Conservation (phyloP, 1,284 basidiomycete species). For the Fomitopsis pinicola region DNA sequence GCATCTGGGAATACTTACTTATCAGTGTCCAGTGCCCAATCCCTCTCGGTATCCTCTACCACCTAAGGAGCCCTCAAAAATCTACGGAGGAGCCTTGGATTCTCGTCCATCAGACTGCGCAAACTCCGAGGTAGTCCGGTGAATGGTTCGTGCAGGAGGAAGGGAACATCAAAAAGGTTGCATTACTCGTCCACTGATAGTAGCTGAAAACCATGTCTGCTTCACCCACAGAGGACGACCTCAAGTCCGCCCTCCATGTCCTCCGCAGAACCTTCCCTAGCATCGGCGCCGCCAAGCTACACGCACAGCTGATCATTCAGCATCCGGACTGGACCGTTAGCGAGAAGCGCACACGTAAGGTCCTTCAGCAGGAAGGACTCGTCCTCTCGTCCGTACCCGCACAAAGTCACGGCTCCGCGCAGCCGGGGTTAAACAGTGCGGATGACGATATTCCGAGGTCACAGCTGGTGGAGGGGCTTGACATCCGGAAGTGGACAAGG, state of each 20-base stretch:
- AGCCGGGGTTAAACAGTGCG: neutral
- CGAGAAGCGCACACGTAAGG: slow-evolving; percentile 75
- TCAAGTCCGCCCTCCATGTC: slow-evolving; percentile 34
- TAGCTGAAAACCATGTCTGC: slow-evolving; percentile 1
- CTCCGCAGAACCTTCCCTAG: slow-evolving; percentile 52
- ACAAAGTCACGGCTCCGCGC: slow-evolving; percentile 10
- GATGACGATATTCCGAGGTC: slow-evolving; percentile 46
- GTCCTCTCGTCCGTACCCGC: slow-evolving; percentile 26
- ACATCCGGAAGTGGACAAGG: slow-evolving; percentile 54
- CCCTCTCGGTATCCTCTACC: too few species aligned
- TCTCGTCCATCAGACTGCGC: too few species aligned
- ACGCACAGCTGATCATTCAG: slow-evolving; percentile 52
- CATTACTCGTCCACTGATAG: neutral
- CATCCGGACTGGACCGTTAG: slow-evolving; percentile 73
- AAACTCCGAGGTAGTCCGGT: too few species aligned
- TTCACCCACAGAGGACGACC: slow-evolving; percentile 42
- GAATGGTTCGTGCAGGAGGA: too few species aligned
- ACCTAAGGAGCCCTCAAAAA: too few species aligned
- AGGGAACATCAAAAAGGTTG: too few species aligned
- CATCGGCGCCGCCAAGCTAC: slow-evolving; percentile 70
- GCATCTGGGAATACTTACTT: too few species aligned
- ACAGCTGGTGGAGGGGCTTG: slow-evolving; percentile 60
- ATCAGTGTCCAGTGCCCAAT: too few species aligned
- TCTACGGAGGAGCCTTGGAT: too few species aligned
- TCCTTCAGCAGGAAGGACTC: slow-evolving; percentile 58